Conservation (phyloP, 2,329 filamentous ascomycete genomes). For the Phyllosticta paracitricarpa region DNA sequence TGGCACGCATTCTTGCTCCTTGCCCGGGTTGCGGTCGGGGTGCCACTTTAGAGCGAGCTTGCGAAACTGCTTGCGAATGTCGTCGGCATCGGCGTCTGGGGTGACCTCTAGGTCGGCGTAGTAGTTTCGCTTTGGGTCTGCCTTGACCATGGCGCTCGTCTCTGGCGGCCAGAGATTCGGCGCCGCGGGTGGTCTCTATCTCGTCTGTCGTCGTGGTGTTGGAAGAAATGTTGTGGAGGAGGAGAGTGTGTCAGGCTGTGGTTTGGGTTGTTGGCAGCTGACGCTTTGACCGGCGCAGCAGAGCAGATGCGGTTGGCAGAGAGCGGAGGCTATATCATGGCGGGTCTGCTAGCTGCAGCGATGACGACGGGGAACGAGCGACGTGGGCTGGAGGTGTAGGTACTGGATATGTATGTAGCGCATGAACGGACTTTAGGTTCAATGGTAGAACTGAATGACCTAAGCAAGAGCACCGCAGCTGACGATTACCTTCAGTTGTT, state of each 20-base stretch:
- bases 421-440: no score
- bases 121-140: constrained; percentile 63
- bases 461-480: background rate
- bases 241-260: constrained; percentile 1
- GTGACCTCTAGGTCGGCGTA: constrained; percentile 74
- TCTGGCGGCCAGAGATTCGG: background rate
- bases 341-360: background rate
- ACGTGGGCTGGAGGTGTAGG: background rate
- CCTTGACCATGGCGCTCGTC: constrained; percentile 52
- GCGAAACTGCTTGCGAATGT: constrained; percentile 79
- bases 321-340: background rate
- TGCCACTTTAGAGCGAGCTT: constrained; percentile 80
- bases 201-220: constrained; percentile 3
- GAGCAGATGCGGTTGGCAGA: background rate
- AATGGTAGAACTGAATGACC: no score
- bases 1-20: constrained; percentile 66
- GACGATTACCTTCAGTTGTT: background rate
- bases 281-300: background rate
- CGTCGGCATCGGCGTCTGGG: constrained; percentile 55
- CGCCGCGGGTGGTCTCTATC: background rate
- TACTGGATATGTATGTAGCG: background rate
- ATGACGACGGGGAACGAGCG: background rate
- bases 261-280: constrained; percentile 1
- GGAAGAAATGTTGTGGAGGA: background rate
- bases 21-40: constrained; percentile 79